These are phyloP conservation scores for Claviceps humidiphila DNA, from an alignment of 2,329 filamentous ascomycete species.

Conservation along the genomic window DNA sequence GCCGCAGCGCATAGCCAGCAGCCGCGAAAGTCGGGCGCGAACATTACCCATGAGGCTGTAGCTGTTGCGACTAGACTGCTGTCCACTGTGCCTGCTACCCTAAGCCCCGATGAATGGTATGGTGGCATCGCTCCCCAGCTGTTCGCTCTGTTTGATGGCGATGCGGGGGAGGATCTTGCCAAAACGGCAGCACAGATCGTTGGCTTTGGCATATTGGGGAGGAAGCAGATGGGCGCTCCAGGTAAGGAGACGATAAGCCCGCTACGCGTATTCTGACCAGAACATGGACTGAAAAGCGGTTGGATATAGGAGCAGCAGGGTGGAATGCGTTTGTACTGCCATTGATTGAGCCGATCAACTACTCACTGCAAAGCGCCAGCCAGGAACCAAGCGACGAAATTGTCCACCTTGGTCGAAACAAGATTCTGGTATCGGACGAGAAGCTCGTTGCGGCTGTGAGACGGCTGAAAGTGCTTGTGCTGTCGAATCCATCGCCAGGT, in stretches of 20 bases:
- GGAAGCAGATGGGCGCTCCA: constrained; percentile 49
- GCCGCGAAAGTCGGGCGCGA: constrained; percentile 43
- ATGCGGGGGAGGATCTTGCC: constrained; percentile 20
- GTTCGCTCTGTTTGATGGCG: constrained; percentile 46
- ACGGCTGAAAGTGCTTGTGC: constrained; percentile 41
- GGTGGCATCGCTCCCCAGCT: constrained; percentile 47
- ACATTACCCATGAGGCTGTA: constrained; percentile 56
- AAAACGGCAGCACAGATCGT: constrained; percentile 25
- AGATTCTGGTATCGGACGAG: constrained; percentile 31
- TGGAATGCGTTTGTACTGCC: constrained; percentile 51
- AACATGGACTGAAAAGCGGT: background rate
- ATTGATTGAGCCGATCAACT: constrained; percentile 39
- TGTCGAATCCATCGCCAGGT: constrained; percentile 54
- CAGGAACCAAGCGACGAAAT: constrained; percentile 22
- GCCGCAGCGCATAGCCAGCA: constrained; percentile 25
- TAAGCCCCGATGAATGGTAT: constrained; percentile 47
- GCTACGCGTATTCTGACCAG: background rate
- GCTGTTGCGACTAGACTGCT: constrained; percentile 49
- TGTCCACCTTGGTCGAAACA: constrained; percentile 30
- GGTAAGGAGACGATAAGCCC: constrained; percentile 21
- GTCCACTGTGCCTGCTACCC: constrained; percentile 41
- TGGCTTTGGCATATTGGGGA: constrained; percentile 50
- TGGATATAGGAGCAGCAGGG: constrained; percentile 34
- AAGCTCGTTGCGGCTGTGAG: constrained; percentile 38
- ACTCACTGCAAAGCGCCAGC: constrained; percentile 15